Percentiles rank a stretch among this genome's conserved stretches.
Conservation (phyloP, 768 basidiomycete species). For the Galerina marginata region DNA sequence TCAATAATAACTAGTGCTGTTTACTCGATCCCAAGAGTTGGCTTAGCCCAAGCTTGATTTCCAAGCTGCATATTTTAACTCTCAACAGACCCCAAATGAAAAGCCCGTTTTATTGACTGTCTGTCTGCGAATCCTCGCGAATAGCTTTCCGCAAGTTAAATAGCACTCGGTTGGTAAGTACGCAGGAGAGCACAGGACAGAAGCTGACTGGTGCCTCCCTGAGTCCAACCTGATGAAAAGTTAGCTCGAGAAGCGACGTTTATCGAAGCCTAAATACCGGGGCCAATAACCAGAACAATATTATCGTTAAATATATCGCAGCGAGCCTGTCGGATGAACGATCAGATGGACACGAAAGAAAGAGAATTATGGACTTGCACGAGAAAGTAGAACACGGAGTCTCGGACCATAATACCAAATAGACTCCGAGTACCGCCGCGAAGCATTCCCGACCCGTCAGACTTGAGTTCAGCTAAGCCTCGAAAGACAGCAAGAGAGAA, state of each 20-base stretch:
- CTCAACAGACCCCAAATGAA: too few relatives aligned
- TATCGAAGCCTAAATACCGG: neutral
- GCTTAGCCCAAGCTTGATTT: too few relatives aligned
- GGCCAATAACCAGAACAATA: neutral
- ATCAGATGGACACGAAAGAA: neutral
- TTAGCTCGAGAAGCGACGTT: neutral
- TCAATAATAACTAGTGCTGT: too few relatives aligned
- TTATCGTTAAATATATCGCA: neutral
- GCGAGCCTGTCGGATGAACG: neutral
- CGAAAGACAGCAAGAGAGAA: neutral
- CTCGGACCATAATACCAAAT: neutral
- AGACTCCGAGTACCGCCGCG: neutral
- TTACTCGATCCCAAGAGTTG: too few relatives aligned
- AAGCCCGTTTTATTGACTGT: too few relatives aligned
- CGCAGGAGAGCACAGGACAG: neutral
- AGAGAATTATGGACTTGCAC: neutral
- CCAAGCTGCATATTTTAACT: too few relatives aligned
- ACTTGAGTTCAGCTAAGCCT: neutral
- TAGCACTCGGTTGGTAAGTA: neutral
- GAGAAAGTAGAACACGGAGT: neutral
- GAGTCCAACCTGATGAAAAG: neutral
- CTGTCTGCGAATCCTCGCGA: too few relatives aligned
- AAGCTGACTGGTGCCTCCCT: neutral
- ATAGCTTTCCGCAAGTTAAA: neutral
- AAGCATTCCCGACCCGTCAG: neutral